Evolutionary conservation across 1,284 basidiomycete species (phyloP), one percentile per base, ranked within the genome.

Genomic region (Tilletia indica): DNA sequence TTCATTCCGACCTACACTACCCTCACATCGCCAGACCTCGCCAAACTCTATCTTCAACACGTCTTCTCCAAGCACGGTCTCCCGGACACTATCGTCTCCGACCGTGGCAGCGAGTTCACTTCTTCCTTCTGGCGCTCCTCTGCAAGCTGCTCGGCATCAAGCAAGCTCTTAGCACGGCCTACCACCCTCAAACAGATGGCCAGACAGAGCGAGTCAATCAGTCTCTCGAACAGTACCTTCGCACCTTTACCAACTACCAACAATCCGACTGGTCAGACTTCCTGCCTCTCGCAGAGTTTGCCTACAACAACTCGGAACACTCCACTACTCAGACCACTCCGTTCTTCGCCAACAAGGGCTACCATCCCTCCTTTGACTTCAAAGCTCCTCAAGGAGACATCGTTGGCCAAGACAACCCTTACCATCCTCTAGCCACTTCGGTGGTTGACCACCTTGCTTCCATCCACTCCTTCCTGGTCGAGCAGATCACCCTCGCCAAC

Each of bases 1-100:
- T 74, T 86, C 72, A 85, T 84, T 93, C 94, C 76, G 89, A 90
- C 70, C 88, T 73, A 56, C 0, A 82, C 81, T 6, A 78, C 72
- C 2, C 80, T 85, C 1, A 82, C 80, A 0, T 75, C 85, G 0
- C 31, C 72, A 51, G 81, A 79, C 0, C 71, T 84, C 0, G 86
- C 85, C 0, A 21, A 67, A 38, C 64, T 42, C 12, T 31, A 45
- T 0, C 69, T 85, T 0, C 82, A 78, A 64, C 4, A 71, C 0
- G 73, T 87, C 0, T 87, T 80, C 67, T 80, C 77, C 51, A 64
- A 75, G 2, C 82, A 84, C 74, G 83, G 86, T 2, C 71, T 86
- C 1, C 86, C 86, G 0, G 49, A 75, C 12, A 66, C 77, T 5
- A 78, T 86, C 6, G 82, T 85, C 19, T 85, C 80, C 38, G 86